Base-by-base conservation (phyloP, 495 filamentous ascomycete genomes). In the Cenococcum geophilum region DNA sequence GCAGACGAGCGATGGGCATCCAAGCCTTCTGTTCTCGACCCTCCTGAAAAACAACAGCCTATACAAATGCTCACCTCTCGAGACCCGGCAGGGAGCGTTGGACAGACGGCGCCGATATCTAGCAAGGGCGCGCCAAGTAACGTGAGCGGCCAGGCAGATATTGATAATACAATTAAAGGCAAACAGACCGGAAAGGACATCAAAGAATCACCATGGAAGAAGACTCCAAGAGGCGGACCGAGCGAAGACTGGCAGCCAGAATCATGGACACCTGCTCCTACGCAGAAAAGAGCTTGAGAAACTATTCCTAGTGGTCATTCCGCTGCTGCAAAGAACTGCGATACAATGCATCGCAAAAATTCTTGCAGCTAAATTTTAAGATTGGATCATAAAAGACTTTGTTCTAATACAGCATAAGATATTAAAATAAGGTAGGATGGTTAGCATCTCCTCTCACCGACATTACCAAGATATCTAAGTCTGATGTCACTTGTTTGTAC, bases 1-100 rank as follows among this genome's bases (percentile, higher is more conserved):
- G 92, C 92, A 9, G 91, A 98, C 70, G 87, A 87, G 37, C 78
- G 89, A 22, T 98, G 93, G 93, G 86, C 80, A 5, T 84, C 84
- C 14, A 91, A 93, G 69, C 80, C 86, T 0, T 83, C 79, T 18
- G 79, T 78, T 61, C 76, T 87, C 45, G 83, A 88, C 67, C 73
- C 76, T 50, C 85, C 83, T 1, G 70, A 77, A 55, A 74, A 72
- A 11, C 71, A 76, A 35, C 76, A 79, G 48, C 73, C 79, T n/a
- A 55, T 49, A 11, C 75, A 76, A 16, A 70, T 74, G 2, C 75
- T 75, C 1, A 58, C 68, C 36, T 67, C 72, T 11, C 72, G 69
- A 32, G 75, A 78, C 58, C 63, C 69, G 11, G 73, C 63, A 18
- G 55, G 68, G 6, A 69, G 74, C 36, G 57, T 64, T 12, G 42